Percentiles rank a stretch among this genome's conserved stretches.
Conservation (phyloP, 495 filamentous ascomycete species). For the Arthonia radiata region DNA sequence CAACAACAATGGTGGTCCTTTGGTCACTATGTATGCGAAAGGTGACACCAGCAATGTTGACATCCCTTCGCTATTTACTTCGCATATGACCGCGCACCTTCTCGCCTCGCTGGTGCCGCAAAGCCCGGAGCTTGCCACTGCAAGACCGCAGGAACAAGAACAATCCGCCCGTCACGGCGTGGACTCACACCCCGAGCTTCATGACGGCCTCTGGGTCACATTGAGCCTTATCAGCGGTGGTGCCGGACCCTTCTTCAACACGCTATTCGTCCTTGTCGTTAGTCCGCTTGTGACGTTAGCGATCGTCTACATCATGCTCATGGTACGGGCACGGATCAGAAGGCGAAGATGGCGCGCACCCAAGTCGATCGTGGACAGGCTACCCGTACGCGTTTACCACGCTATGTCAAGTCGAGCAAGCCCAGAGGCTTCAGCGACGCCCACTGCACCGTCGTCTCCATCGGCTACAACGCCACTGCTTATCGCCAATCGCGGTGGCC, state of each 20-base stretch:
- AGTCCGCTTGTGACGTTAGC: constrained; percentile 81
- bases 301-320: constrained; percentile 72
- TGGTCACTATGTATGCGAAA: constrained; percentile 91
- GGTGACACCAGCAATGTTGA: constrained; percentile 87
- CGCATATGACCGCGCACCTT: constrained; percentile 78
- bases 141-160: constrained; percentile 19
- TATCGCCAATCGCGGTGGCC: constrained; percentile 60
- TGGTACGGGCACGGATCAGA: constrained; percentile 72
- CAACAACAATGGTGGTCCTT: constrained; percentile 53
- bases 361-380: constrained; percentile 78
- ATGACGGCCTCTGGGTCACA: constrained; percentile 84
- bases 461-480: constrained; percentile 28
- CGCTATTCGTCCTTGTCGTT: constrained; percentile 72
- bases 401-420: constrained; percentile 46
- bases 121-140: constrained; percentile 27
- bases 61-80: constrained; percentile 85
- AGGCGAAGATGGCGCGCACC: constrained; percentile 84
- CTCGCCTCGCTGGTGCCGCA: constrained; percentile 70
- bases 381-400: constrained; percentile 90
- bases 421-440: no score
- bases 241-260: constrained; percentile 89
- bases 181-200: constrained; percentile 18
- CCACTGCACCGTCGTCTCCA: constrained; percentile 29
- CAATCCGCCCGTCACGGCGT: constrained; percentile 1
- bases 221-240: constrained; percentile 76